Conservation (phyloP, 2,329 filamentous ascomycete genomes). For the Fusarium beomiforme region DNA sequence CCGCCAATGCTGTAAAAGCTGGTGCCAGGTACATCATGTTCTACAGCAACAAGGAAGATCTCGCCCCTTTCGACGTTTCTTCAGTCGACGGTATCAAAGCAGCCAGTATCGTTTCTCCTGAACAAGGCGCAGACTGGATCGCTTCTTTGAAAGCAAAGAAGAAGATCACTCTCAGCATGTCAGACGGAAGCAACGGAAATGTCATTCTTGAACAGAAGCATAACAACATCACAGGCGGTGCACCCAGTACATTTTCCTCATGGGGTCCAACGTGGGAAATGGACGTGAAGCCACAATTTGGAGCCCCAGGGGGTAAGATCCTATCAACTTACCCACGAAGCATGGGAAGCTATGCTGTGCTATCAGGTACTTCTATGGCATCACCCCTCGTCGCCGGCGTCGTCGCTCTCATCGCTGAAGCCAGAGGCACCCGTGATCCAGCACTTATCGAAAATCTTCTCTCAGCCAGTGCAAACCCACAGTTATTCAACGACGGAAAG, state of each 20-base stretch:
- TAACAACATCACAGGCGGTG: constrained; percentile 61
- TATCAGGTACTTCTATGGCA: constrained; percentile 70
- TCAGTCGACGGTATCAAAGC: constrained; percentile 47
- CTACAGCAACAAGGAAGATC: constrained; percentile 63
- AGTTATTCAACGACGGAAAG: constrained; percentile 58
- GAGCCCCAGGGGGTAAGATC: constrained; percentile 66
- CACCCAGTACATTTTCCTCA: constrained; percentile 61
- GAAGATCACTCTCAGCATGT: constrained; percentile 57
- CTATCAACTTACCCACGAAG: constrained; percentile 64
- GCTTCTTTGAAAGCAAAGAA: constrained; percentile 54
- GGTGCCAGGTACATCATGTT: constrained; percentile 70
- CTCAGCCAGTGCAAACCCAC: constrained; percentile 59
- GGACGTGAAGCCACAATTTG: constrained; percentile 65
- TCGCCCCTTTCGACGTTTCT: constrained; percentile 48
- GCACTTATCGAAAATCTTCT: constrained; percentile 59
- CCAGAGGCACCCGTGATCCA: constrained; percentile 62
- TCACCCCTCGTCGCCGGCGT: constrained; percentile 65
- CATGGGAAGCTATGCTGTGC: constrained; percentile 60
- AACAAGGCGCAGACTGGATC: constrained; percentile 57
- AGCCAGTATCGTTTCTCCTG: constrained; percentile 54
- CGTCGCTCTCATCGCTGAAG: constrained; percentile 63
- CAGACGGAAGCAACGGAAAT: constrained; percentile 50
- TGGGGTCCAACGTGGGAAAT: constrained; percentile 72
- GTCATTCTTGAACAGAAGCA: constrained; percentile 46
- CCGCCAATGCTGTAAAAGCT: constrained; percentile 59